Base-by-base conservation (phyloP, 1,284 basidiomycete species). In the Trametes polyzona region DNA sequence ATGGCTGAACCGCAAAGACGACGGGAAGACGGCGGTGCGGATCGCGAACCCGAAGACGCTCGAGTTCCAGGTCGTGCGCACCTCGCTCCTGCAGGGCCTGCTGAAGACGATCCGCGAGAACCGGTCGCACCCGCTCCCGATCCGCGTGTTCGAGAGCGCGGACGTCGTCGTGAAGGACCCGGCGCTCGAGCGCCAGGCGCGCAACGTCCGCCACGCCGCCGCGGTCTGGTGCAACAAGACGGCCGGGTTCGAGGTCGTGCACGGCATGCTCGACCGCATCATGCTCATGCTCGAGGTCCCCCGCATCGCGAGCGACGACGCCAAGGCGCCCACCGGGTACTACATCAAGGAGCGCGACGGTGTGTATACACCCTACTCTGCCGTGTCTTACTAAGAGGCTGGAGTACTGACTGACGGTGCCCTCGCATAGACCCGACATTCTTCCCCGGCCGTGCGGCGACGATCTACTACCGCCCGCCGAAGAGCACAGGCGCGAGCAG, bases 71-170 rank as follows among this genome's bases (percentile, higher is more conserved):
- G 92, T 99, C 59, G 95, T 98, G 49, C 89, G 97, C 59, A 98
- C 97, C 0, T 94, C 95, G 16, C 84, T 99, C 47, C 77, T 99
- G 8, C 95, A 96, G 12, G 96, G 96, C 48, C 84, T 99, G 32
- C 86, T 99, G 68, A 99, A 99, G 78, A 97, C 96, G 27, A 81
- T 98, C 39, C 88, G 97, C 58, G 96, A 99, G 78, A 99, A 99
- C 78, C 87, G 93, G 52, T 93, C 94, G 61, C 94, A 98, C 64
- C 76, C 96, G 1, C 81, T 99, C 21, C 96, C 97, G 0, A 85
- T 99, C 72, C 91, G 88, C 64, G 85, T 98, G 55, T 99, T 99
- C 70, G 96, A 99, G 75, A 86, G 93, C 1, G 92, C 93, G 14
- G 96, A 99, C 72, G 84, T 99, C 39, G 95, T 93, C 23, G 83